Conservation (phyloP, 2,329 filamentous ascomycete species). For the Xylariaceae sp. region DNA sequence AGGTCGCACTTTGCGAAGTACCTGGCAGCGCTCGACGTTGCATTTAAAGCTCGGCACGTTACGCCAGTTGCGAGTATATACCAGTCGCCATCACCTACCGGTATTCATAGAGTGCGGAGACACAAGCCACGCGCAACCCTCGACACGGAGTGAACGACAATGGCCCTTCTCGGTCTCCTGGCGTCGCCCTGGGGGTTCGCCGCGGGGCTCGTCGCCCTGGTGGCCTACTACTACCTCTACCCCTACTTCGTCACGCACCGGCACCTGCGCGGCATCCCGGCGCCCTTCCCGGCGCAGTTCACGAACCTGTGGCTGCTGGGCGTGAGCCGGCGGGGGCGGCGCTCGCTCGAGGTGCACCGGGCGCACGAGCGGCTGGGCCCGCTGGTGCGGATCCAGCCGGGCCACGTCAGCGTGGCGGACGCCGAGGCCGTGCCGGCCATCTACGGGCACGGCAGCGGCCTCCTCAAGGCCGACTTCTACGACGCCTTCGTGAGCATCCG, state of each 20-base stretch:
- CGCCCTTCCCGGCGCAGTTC: slow-evolving; percentile 57
- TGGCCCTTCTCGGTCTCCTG: slow-evolving; percentile 29
- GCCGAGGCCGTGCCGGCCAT: slow-evolving; percentile 67
- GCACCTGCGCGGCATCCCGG: slow-evolving; percentile 47
- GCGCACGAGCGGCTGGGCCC: slow-evolving; percentile 69
- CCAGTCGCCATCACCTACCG: neutral
- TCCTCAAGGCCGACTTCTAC: slow-evolving; percentile 76
- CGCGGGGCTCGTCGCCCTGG: slow-evolving; percentile 38
- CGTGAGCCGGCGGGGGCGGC: slow-evolving; percentile 55
- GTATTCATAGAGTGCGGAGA: too few relatives aligned
- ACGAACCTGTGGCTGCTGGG: slow-evolving; percentile 74
- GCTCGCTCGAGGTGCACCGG: slow-evolving; percentile 59
- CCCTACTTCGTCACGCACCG: slow-evolving; percentile 50
- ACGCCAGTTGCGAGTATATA: too few relatives aligned
- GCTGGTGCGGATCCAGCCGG: slow-evolving; percentile 76
- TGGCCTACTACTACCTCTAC: slow-evolving; percentile 53
- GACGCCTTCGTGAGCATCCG: slow-evolving; percentile 85
- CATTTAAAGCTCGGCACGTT: too few relatives aligned
- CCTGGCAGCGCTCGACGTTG: too few relatives aligned
- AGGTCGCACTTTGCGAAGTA: too few relatives aligned
- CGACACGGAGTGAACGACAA: slow-evolving; percentile 7
- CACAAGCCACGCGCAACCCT: too few relatives aligned
- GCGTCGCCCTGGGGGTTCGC: slow-evolving; percentile 40
- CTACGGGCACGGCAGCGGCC: slow-evolving; percentile 74
- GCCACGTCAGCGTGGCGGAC: slow-evolving; percentile 77